A percentile compares a stretch with the other conserved stretches of the same genome.
Conservation (phyloP, 2,329 filamentous ascomycete species). For the Fusarium sarcochroum region DNA sequence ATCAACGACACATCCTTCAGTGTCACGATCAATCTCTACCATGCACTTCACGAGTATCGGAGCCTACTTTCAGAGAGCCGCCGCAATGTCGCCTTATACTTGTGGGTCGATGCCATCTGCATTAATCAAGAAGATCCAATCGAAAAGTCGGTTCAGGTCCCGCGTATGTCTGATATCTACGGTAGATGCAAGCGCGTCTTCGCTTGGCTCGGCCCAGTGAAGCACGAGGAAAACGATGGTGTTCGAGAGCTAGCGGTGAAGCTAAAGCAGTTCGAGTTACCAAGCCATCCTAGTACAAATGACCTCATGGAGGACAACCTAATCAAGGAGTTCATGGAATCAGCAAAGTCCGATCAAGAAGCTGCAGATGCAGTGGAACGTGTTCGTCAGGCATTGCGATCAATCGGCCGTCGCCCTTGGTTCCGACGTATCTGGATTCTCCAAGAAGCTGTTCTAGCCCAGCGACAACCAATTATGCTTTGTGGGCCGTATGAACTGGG, state of each 20-base stretch:
- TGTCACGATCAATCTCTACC: slow-evolving; percentile 11
- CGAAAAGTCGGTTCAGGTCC: slow-evolving; percentile 26
- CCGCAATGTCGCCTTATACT: neutral
- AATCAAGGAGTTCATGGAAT: neutral
- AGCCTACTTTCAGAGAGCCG: rapidly evolving
- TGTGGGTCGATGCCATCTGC: slow-evolving; percentile 30
- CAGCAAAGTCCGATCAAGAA: rapidly evolving
- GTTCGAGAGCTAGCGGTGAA: neutral
- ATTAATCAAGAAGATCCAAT: slow-evolving; percentile 24
- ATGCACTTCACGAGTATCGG: slow-evolving; percentile 12
- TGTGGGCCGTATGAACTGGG: neutral
- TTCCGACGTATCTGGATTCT: slow-evolving; percentile 35
- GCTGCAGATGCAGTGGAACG: neutral
- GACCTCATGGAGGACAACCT: rapidly evolving
- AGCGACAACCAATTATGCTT: neutral
- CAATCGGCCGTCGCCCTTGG: slow-evolving; percentile 15
- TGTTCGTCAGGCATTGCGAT: neutral
- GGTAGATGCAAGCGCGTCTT: slow-evolving; percentile 23
- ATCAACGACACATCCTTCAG: neutral
- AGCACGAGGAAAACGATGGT: rapidly evolving
- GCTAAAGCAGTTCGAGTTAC: neutral
- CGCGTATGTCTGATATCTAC: slow-evolving; percentile 34
- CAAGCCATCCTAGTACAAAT: rapidly evolving
- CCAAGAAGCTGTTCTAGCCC: slow-evolving; percentile 17
- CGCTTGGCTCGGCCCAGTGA: slow-evolving; percentile 15